These are phyloP conservation scores for Carex parvula DNA, from an alignment of 176 grass and related monocot species.

Conservation along the genomic window DNA sequence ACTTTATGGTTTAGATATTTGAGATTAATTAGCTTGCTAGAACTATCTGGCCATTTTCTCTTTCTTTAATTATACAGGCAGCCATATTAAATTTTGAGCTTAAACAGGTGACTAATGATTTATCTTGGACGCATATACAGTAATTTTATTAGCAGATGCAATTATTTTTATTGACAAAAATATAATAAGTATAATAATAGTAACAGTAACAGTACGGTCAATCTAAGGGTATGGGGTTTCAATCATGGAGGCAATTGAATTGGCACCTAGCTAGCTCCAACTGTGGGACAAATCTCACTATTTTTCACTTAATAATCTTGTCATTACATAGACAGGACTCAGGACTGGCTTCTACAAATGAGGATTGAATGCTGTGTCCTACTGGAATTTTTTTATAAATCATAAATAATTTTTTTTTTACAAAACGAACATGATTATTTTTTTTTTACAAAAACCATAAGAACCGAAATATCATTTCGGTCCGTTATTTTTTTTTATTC, in stretches of 20 bases:
- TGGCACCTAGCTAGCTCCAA: neutral
- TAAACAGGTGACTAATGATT: no score
- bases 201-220: neutral
- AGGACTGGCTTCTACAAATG: conserved; percentile 28
- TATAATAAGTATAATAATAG: neutral
- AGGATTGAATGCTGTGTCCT: conserved; percentile 36
- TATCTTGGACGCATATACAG: no score
- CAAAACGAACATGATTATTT: no score
- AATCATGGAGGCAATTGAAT: conserved; percentile 39
- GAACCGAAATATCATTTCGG: no score
- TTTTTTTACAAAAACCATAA: no score
- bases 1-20: neutral
- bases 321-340: neutral
- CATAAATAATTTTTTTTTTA: no score
- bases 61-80: neutral
- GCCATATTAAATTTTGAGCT: no score
- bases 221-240: neutral
- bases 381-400: neutral
- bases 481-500: no score
- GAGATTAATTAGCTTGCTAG: neutral
- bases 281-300: conserved; percentile 16
- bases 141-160: no score
- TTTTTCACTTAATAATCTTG: conserved; percentile 8
- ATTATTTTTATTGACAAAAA: conserved; percentile 8
- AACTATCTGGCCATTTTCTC: neutral